Evolutionary conservation across 371 early-diverging fungal genomes (phyloP).

Genomic region (Mucor saturninus): DNA sequence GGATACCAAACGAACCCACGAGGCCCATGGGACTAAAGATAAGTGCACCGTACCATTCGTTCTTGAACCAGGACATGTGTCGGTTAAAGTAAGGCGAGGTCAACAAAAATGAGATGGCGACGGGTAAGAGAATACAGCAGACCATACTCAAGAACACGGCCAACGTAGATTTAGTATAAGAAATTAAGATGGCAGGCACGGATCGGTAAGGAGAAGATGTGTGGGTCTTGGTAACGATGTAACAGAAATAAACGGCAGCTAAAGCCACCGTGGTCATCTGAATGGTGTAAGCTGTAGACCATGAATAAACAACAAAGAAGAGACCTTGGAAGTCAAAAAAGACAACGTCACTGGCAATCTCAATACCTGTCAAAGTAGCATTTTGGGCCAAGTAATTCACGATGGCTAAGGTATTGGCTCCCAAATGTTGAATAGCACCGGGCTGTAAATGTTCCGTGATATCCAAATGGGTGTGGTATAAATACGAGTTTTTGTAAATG

Average conservation of each 20-base stretch:
- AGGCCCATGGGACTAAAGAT: conserved; percentile 61
- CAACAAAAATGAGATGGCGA: conserved; percentile 47
- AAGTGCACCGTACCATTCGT: conserved; percentile 63
- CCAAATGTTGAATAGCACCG: conserved; percentile 76
- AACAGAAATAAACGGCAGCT: conserved; percentile 32
- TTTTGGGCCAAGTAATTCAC: conserved; percentile 60
- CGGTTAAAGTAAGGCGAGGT: conserved; percentile 39
- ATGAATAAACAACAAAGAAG: conserved; percentile 65
- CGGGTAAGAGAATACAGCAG: conserved; percentile 49
- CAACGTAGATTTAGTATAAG: conserved; percentile 39
- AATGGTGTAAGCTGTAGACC: conserved; percentile 57
- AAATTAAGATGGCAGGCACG: conserved; percentile 23
- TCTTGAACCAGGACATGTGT: conserved; percentile 71
- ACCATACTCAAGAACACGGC: conserved; percentile 52
- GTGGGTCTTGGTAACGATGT: conserved; percentile 37
- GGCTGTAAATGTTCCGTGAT: conserved; percentile 59
- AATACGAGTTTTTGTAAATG: conserved; percentile 71
- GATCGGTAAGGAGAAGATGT: conserved; percentile 49
- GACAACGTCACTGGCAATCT: conserved; percentile 60
- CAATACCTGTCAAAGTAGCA: conserved; percentile 51
- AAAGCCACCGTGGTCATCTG: conserved; percentile 44
- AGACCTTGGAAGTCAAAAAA: conserved; percentile 71
- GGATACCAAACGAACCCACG: conserved; percentile 53
- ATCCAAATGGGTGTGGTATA: conserved; percentile 80
- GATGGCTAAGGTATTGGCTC: conserved; percentile 69